Evolutionary conservation across 2,329 filamentous ascomycete species (phyloP), one percentile per base, ranked within the genome.

Genomic region (Aspergillus sp.): DNA sequence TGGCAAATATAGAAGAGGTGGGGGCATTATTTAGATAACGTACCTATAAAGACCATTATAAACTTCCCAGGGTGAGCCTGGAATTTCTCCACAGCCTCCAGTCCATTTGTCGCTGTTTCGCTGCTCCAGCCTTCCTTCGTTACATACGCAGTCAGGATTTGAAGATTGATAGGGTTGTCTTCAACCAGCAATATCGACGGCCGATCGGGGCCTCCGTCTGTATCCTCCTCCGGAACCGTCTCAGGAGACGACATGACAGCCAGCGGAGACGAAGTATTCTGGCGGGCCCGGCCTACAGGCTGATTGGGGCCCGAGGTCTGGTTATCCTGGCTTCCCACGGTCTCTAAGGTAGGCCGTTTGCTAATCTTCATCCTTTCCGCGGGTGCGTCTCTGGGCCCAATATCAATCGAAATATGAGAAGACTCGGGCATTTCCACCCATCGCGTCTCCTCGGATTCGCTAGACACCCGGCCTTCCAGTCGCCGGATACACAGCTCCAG

Each of bases 111-210:
- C 8, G 75, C 76, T 2, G 69, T 69, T 19, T 66, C 60, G 35
- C 71, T 71, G 3, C 63, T 55, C 65, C 51, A 53, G 31, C 51
- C 41, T 46, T 39, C 61, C 46, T 73, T 58, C 31, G 49, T 52
- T 8, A 51, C 51, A n/a, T 48, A 60, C 6, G 51, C 46, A 15
- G 31, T 4, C 27, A 52, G 45, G 6, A 43, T 43, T 9, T 54
- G 43, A 9, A 75, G 62, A 19, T 77, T 77, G 39, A 77, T 66
- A 0, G 59, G 15, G 37, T 77, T 77, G 47, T 77, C 75, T 47
- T 77, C 75, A 0, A 73, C 70, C 1, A 77, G 68, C 1, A 77
- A 67, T 7, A 58, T 49, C 3, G 43, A 35, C 17, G 55, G 59
- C 12, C 15, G 41, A 9, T 47, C 35, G 27, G 19, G 19, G 19